Evolutionary conservation across 208 protist genomes (phyloP).

Genomic region (Trypanosomatidae sp.): DNA sequence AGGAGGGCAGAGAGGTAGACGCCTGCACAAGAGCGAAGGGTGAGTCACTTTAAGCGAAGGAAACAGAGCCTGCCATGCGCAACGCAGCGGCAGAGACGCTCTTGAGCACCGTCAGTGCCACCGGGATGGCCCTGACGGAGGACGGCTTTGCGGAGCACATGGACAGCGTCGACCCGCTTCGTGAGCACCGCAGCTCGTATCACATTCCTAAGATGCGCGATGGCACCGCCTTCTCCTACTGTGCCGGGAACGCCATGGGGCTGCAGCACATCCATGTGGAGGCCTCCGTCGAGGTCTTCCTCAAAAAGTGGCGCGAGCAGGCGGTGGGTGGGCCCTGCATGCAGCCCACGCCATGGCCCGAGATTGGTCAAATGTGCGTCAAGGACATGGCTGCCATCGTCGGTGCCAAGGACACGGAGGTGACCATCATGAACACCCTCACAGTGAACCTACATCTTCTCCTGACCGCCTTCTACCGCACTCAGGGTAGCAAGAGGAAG

Average conservation of each 20-base stretch:
- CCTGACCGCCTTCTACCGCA: conserved; percentile 92
- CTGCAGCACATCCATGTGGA: conserved; percentile 82
- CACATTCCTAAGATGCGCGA: conserved; percentile 52
- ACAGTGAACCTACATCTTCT: conserved; percentile 94
- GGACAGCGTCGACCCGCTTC: conserved; percentile 65
- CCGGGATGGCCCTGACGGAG: conserved; percentile 62
- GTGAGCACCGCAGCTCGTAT: conserved; percentile 55
- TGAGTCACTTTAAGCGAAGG: neutral
- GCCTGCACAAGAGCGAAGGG: neutral
- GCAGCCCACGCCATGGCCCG: conserved; percentile 80
- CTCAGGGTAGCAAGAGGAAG: conserved; percentile 85
- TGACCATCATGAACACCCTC: conserved; percentile 94
- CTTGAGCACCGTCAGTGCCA: conserved; percentile 41
- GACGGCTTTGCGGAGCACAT: conserved; percentile 72
- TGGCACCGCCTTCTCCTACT: conserved; percentile 62
- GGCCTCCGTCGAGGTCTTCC: conserved; percentile 51
- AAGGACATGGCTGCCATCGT: conserved; percentile 79
- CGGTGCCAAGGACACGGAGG: conserved; percentile 81
- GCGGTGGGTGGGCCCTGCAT: conserved; percentile 82
- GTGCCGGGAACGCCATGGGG: conserved; percentile 91
- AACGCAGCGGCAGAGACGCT: conserved; percentile 68
- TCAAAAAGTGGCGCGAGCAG: conserved; percentile 92
- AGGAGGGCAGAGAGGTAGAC: neutral
- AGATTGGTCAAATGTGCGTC: conserved; percentile 76
- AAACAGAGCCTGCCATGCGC: conserved; percentile 33